Evolutionary conservation across 176 grass and related monocot species (phyloP).

Genomic region (Musa schizocarpa): DNA sequence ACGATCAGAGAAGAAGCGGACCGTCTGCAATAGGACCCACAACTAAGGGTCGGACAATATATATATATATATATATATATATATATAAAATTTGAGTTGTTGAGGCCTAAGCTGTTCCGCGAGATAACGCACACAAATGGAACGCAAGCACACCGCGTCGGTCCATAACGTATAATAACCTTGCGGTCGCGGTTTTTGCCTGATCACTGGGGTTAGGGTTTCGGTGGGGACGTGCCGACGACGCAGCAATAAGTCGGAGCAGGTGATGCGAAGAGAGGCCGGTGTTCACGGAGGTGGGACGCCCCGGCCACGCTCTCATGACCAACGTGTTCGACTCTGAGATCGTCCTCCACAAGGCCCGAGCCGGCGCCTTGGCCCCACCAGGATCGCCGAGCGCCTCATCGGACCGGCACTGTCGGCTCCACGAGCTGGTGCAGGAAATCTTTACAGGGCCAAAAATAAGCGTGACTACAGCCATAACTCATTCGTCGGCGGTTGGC

Average conservation of each 20-base stretch:
- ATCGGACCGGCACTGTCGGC: constrained; percentile 10
- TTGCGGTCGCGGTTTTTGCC: background rate
- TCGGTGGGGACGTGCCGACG: background rate
- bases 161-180: no score
- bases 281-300: constrained; percentile 17
- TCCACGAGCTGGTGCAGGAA: background rate
- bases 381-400: constrained; percentile 8
- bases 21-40: no score
- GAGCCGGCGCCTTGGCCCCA: background rate
- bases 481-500: no score
- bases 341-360: constrained; percentile 3
- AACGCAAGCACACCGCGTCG: no score
- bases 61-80: no score
- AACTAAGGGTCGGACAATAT: no score
- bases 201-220: background rate
- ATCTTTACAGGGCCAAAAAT: no score
- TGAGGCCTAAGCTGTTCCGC: no score
- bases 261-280: background rate
- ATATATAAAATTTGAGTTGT: no score
- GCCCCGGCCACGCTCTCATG: constrained; percentile 2
- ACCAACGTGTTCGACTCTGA: constrained; percentile 3
- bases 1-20: no score
- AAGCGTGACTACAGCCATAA: no score
- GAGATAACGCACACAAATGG: no score
- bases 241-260: background rate